Evolutionary conservation across 1,284 basidiomycete genomes (phyloP).

Genomic region (Schizopora paradoxa): DNA sequence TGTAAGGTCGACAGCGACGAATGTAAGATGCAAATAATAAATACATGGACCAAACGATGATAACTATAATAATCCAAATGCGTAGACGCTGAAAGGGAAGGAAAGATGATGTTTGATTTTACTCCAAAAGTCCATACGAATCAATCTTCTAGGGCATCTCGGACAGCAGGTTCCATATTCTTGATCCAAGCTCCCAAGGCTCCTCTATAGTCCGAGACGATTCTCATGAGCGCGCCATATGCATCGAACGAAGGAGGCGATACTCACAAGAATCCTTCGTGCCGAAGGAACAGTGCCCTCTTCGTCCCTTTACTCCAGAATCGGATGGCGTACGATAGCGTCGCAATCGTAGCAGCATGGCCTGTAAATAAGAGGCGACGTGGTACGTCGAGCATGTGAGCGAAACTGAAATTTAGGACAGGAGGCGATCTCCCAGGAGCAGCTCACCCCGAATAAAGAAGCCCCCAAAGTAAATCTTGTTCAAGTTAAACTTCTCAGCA

Average conservation of each 20-base stretch:
- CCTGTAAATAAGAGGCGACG: constrained; percentile 42
- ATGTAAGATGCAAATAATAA: too few relatives aligned
- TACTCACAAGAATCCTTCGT: constrained; percentile 95
- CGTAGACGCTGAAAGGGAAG: not conserved
- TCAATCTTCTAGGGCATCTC: constrained; percentile 12
- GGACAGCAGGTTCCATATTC: constrained; percentile 62
- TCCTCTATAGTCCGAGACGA: constrained; percentile 46
- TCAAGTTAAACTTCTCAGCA: constrained; percentile 96
- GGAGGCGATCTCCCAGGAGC: not conserved
- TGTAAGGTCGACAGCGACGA: too few relatives aligned
- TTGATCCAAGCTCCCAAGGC: constrained; percentile 95
- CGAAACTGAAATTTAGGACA: constrained; percentile 7
- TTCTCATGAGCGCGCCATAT: constrained; percentile 6
- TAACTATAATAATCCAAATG: not conserved
- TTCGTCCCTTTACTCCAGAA: constrained; percentile 99
- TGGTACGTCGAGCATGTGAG: constrained; percentile 6
- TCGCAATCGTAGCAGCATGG: constrained; percentile 95
- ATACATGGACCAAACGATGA: not conserved
- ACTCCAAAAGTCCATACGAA: not conserved
- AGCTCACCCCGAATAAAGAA: constrained; percentile 91
- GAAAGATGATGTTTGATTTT: not conserved
- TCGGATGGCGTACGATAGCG: constrained; percentile 96
- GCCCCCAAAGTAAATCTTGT: constrained; percentile 98
- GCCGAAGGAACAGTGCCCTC: constrained; percentile 92
- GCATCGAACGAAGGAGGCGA: not conserved